Evolutionary conservation across 345 rosid species (phyloP), one percentile per base, ranked within the genome.

Genomic region (Lepidium didymum): DNA sequence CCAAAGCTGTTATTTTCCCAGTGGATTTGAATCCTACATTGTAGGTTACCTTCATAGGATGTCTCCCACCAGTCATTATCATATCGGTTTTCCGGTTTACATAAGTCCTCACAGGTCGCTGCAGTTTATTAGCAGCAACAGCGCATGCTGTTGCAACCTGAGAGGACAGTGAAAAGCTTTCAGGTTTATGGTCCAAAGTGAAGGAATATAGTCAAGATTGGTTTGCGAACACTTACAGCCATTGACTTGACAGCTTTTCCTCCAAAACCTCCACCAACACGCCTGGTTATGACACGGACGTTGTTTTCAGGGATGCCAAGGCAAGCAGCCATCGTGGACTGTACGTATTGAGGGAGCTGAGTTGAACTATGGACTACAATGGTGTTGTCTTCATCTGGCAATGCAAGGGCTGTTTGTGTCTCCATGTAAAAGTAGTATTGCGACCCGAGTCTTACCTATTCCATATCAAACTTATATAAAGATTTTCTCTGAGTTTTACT

Each of bases 251-350:
- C 29, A 53, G 89, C 84, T 79, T 93, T 93, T 54, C 98, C 98
- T 68, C 98, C 97, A 50, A 88, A 93, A 21, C 94, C 96, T 45
- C 96, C 96, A 41, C 98, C 97, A 13, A 90, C 90, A 64, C 97
- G 82, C 75, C 97, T 83, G 27, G 97, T 82, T 74, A 93, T 77
- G 60, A 93, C 87, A 52, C 98, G 94, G 10, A 93, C 83, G 33
- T 88, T 90, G 49, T 93, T 86, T 51, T 74, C 86, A 62, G 89
- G 96, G 69, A 93, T 59, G 41, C 92, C 97, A 21, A 93, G 88
- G 75, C 98, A 93, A 51, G 69, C 64, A 51, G 96, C 85, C 50
- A 90, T 73, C 1, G 80, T 53, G 56, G 58, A 46, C 45, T 90
- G 94, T 9, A 79, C 81, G 50, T 2, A 64, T 65, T 90, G 86